These are phyloP conservation scores for Samsoniella hepiali DNA, from an alignment of 2,329 filamentous ascomycete genomes.

Conservation along the genomic window DNA sequence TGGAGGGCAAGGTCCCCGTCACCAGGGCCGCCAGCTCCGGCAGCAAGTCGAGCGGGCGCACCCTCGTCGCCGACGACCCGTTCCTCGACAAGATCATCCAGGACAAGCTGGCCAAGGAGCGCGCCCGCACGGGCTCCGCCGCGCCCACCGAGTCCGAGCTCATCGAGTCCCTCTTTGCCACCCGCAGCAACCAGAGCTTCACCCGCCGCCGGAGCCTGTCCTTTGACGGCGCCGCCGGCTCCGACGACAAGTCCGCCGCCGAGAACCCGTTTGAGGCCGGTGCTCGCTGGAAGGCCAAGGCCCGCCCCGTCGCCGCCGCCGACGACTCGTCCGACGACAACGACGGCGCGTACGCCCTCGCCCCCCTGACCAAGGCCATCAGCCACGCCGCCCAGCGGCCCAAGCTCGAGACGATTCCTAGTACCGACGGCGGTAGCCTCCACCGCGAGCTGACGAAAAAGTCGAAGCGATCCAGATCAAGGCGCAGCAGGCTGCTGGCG, in stretches of 20 bases:
- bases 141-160: slow-evolving; percentile 42
- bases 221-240: slow-evolving; percentile 30
- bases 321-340: slow-evolving; percentile 28
- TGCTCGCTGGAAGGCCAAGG: slow-evolving; percentile 26
- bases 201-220: slow-evolving; percentile 38
- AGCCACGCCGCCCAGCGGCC: slow-evolving; percentile 40
- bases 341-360: slow-evolving; percentile 28
- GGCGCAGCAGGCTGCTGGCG: slow-evolving; percentile 28
- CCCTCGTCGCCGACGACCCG: slow-evolving; percentile 40
- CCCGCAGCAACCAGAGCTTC: slow-evolving; percentile 31
- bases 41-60: slow-evolving; percentile 48
- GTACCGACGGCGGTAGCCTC: slow-evolving; percentile 34
- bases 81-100: slow-evolving; percentile 43
- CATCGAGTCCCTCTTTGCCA: slow-evolving; percentile 41
- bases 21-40: slow-evolving; percentile 58
- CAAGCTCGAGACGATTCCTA: slow-evolving; percentile 46
- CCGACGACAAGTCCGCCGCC: slow-evolving; percentile 29
- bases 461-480: slow-evolving; percentile 25
- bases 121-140: slow-evolving; percentile 39
- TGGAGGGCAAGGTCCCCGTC: slow-evolving; percentile 79
- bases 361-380: slow-evolving; percentile 26
- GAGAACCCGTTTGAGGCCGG: slow-evolving; percentile 29
- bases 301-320: slow-evolving; percentile 28
- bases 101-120: slow-evolving; percentile 46
- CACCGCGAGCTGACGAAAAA: slow-evolving; percentile 29